Percentiles rank a stretch among this genome's conserved stretches.
phyloP scores from a whole-genome alignment of 176 grass and related monocot genomes.

The Carex scoparia region DNA sequence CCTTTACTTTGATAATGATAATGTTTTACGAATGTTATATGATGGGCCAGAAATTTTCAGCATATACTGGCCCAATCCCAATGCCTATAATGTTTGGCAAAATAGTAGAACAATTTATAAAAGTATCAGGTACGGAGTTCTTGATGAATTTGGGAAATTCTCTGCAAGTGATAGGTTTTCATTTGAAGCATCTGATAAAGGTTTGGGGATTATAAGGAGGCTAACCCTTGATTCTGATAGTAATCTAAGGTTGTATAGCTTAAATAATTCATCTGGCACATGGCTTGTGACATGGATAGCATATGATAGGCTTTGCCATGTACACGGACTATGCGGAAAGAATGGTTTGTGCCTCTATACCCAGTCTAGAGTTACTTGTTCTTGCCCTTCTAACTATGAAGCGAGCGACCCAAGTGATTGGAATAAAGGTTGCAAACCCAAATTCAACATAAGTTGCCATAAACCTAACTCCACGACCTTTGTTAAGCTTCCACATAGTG shows the following conservation, averaged over 20 bases:
- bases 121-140: constrained; percentile 19
- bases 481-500: background rate
- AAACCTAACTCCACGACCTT: background rate
- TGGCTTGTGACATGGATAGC: background rate
- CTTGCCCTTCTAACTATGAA: constrained; percentile 25
- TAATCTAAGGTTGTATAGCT: constrained; percentile 24
- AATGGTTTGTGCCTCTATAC: constrained; percentile 15
- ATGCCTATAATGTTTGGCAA: background rate
- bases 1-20: constrained; percentile 32
- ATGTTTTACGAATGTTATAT: constrained; percentile 27
- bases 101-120: constrained; percentile 31
- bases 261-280: background rate
- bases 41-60: constrained; percentile 16
- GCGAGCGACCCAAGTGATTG: constrained; percentile 4
- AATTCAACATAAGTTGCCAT: constrained; percentile 10
- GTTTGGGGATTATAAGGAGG: background rate
- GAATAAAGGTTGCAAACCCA: constrained; percentile 21
- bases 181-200: constrained; percentile 34
- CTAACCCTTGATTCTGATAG: constrained; percentile 30
- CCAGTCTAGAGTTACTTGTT: background rate
- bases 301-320: background rate
- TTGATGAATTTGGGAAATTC: constrained; percentile 18
- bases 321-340: constrained; percentile 19
- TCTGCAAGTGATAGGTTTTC: constrained; percentile 15
- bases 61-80: constrained; percentile 46